These are phyloP conservation scores for Penicillium sp. DNA, from an alignment of 2,329 filamentous ascomycete genomes.

Conservation along the genomic window DNA sequence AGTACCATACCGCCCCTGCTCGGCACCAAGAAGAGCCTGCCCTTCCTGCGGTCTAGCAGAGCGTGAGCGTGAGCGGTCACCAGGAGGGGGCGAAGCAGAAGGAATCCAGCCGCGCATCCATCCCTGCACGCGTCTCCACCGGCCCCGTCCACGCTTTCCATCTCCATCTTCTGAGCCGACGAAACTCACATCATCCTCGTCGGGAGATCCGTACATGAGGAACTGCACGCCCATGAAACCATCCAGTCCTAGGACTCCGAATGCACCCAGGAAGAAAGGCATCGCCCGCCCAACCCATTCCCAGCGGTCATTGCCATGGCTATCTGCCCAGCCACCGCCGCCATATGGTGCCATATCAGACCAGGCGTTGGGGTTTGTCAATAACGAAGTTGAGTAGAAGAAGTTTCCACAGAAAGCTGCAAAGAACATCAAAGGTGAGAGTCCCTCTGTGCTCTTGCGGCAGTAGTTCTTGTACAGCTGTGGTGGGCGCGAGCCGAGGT, in stretches of 20 bases:
- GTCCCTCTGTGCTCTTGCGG: slow-evolving; percentile 63
- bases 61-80: slow-evolving; percentile 27
- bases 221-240: slow-evolving; percentile 65
- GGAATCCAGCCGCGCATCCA: slow-evolving; percentile 70
- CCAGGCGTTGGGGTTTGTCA: slow-evolving; percentile 66
- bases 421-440: slow-evolving; percentile 63
- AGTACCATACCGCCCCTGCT: slow-evolving; percentile 34
- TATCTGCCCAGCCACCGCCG: slow-evolving; percentile 60
- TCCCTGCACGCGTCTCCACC: slow-evolving; percentile 60
- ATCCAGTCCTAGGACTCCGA: slow-evolving; percentile 63
- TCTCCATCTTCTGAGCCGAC: slow-evolving; percentile 35
- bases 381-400: slow-evolving; percentile 64
- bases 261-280: slow-evolving; percentile 67
- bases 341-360: slow-evolving; percentile 56
- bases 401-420: slow-evolving; percentile 68
- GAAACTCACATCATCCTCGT: slow-evolving; percentile 40
- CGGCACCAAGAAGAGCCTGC: slow-evolving; percentile 30
- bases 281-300: slow-evolving; percentile 60
- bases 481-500: slow-evolving; percentile 61
- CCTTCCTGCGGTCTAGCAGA: slow-evolving; percentile 23
- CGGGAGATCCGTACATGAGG: slow-evolving; percentile 55
- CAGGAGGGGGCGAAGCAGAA: slow-evolving; percentile 38
- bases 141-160: slow-evolving; percentile 40
- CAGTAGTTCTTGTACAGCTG: slow-evolving; percentile 66
- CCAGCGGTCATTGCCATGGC: slow-evolving; percentile 53